Evolutionary conservation across 352 stramenopile species (phyloP), one percentile per base, ranked within the genome.

Genomic region (Phytophthora europaea): DNA sequence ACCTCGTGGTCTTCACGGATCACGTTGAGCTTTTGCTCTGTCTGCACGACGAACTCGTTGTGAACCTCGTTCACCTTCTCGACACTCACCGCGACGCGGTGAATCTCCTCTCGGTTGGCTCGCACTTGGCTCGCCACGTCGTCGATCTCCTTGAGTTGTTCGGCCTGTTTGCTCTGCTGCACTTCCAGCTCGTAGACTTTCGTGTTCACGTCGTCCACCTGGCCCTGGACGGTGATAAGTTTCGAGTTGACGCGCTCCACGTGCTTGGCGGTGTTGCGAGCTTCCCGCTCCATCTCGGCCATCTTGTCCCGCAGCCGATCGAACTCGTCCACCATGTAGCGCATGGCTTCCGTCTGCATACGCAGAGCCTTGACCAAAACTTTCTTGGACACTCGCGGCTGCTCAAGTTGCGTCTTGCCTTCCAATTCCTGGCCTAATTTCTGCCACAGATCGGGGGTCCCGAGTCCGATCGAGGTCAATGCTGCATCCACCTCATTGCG

Each of bases 311-410:
- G 83, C 9, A 96, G 66, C n/a, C 83, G 86, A 51, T 96, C 89
- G 65, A 96, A 93, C 59, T 97, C 88, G 67, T 93, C 88, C 20
- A 92, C 83, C 67, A 95, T 85, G 72, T 88, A 94, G 31, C 87
- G 85, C 88, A 97, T 92, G 70, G 87, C 88, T 16, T 93, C 84
- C 15, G 89, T 90, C 58, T 97, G 88, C 84, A 95, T 92, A 48
- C 88, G 88, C 50, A 95, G 70, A 5, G 86, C 90, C 50, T 94
- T 94, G 48, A 96, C 72, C 36, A 96, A 72, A 34, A 94, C 87
- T 47, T 94, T 96, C 70, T 96, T 96, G 53, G 84, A 88, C 43
- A 96, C 89, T 6, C 81, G 89, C 6, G 89, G 89, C 59, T 92
- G 90, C 53, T 96, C 89, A 6, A 94, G 80, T 50, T 88, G 81